phyloP scores from a whole-genome alignment of 148 eudicot species.

The Heliamphora exappendiculata region DNA sequence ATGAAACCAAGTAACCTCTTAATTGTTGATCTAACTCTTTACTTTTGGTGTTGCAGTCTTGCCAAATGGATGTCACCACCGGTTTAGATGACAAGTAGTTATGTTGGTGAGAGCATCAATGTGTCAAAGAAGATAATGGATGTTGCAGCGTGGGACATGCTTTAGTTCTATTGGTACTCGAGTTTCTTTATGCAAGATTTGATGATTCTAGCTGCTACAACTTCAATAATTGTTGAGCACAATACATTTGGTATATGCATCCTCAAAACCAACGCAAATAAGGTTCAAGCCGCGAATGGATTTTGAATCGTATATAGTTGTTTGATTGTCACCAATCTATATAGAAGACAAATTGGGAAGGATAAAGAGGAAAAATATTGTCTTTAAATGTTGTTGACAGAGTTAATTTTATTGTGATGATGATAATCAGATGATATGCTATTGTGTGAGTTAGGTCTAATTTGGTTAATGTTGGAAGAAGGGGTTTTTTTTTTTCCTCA shows the following conservation, averaged over 20 bases:
- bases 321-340: neutral
- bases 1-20: neutral
- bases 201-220: constrained; percentile 6
- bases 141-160: constrained; percentile 91
- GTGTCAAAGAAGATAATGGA: constrained; percentile 93
- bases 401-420: neutral
- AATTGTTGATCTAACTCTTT: neutral
- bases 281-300: neutral
- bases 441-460: neutral
- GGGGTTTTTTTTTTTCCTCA: neutral
- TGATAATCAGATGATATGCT: neutral
- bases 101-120: constrained; percentile 64
- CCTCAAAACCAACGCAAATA: neutral
- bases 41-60: constrained; percentile 44
- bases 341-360: neutral
- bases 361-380: neutral
- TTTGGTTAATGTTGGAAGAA: neutral
- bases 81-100: constrained; percentile 86
- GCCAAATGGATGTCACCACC: constrained; percentile 99
- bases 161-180: constrained; percentile 93
- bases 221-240: neutral
- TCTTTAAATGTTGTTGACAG: neutral
- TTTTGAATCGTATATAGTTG: neutral
- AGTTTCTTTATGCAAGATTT: neutral
- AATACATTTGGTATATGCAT: neutral